Evolutionary conservation across 352 stramenopile species (phyloP).

Genomic region (Phytophthora pinifolia): DNA sequence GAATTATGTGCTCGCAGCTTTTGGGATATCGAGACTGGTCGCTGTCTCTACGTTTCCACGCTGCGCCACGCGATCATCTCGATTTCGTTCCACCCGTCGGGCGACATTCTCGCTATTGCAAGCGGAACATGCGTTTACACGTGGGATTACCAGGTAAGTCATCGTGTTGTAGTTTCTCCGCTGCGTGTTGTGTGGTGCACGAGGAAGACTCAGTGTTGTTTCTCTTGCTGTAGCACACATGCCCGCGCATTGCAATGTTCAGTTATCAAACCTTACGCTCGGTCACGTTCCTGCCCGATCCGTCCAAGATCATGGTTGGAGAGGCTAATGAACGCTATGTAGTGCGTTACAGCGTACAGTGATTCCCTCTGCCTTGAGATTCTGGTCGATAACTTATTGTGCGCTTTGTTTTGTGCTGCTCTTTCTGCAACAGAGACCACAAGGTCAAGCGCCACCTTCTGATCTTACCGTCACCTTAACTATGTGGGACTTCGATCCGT

Average conservation of each 20-base stretch:
- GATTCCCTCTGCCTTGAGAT: not conserved
- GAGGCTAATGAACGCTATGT: conserved; percentile 92
- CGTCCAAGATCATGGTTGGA: conserved; percentile 93
- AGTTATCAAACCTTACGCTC: conserved; percentile 92
- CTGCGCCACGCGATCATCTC: conserved; percentile 96
- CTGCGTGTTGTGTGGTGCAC: not conserved
- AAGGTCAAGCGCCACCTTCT: conserved; percentile 73
- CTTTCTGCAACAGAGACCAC: conserved; percentile 47
- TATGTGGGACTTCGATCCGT: conserved; percentile 94
- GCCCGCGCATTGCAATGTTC: conserved; percentile 85
- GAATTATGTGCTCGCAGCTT: conserved; percentile 43
- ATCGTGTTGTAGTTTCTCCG: conserved; percentile 25
- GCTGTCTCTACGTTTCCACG: conserved; percentile 94
- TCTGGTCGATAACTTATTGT: not conserved
- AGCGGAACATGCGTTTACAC: conserved; percentile 95
- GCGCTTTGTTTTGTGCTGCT: not conserved
- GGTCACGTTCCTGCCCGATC: conserved; percentile 92
- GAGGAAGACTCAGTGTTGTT: conserved; percentile 1
- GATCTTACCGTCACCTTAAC: conserved; percentile 93
- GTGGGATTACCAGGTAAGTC: conserved; percentile 93
- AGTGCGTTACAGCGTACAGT: conserved; percentile 30
- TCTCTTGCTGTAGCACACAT: conserved; percentile 55
- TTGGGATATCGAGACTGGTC: conserved; percentile 87
- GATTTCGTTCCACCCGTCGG: conserved; percentile 95
- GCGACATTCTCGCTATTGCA: conserved; percentile 93